These are phyloP conservation scores for Sicyos baderoa DNA, from an alignment of 306 rosid species.

Conservation along the genomic window DNA sequence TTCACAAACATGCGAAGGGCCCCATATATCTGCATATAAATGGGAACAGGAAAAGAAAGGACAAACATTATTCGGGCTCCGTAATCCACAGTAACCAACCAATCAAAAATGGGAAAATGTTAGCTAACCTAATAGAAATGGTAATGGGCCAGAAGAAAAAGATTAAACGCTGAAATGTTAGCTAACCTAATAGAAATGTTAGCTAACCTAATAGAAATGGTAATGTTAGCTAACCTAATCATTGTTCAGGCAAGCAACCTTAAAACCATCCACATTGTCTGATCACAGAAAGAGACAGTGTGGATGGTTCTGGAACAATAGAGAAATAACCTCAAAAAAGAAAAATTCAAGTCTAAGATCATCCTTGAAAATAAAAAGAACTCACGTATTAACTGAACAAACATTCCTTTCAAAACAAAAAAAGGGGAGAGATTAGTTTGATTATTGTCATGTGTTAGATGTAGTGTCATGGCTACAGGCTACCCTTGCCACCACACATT, in stretches of 20 bases:
- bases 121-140: neutral
- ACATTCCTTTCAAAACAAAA: too few species aligned
- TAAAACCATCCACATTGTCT: neutral
- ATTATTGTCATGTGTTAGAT: neutral
- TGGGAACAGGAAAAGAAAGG: neutral
- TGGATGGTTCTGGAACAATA: neutral
- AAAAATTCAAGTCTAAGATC: neutral
- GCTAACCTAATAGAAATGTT: too few species aligned
- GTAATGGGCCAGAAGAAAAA: conserved; percentile 1
- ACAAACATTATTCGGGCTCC: neutral
- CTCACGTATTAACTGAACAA: too few species aligned
- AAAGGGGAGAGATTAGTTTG: neutral
- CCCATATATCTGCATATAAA: conserved; percentile 62
- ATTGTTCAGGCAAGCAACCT: conserved; percentile 7
- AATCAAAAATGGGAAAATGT: neutral
- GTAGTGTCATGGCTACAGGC: neutral
- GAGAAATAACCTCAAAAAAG: neutral
- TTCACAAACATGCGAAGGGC: conserved; percentile 95
- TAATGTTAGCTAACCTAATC: neutral
- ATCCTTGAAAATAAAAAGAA: neutral
- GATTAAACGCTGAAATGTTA: neutral
- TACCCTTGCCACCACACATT: neutral
- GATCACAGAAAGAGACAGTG: too few species aligned
- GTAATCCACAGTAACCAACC: conserved; percentile 3
- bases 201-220: neutral